Evolutionary conservation across 306 rosid species (phyloP), one percentile per base, ranked within the genome.

Genomic region (Cucumis melo): DNA sequence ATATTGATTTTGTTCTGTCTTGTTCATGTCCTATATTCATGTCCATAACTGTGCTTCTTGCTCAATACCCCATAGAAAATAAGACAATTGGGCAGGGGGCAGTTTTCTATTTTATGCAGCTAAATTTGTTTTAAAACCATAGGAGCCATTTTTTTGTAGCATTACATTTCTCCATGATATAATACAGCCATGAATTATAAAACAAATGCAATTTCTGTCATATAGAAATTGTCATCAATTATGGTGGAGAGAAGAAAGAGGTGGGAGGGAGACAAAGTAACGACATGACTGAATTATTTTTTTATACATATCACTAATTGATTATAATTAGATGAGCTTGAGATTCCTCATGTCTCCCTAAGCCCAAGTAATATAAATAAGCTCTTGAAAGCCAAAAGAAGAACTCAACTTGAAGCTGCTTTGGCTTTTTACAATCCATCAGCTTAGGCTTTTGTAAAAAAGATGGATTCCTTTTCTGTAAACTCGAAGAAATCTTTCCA

Each of bases 231-330:
- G 2, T 5, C 54, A 66, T 66, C 8, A 66, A 66, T 66, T 11
- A 41, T 66, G 73, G 71, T 64, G 23, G 24, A 36, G 48, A 64
- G 36, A 64, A 20, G 46, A 73, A 59, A 44, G 38, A 29, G 48
- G 38, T 74, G 48, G 75, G 73, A 16, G 68, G 79, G 79, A 62
- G 77, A 73, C 83, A 64, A 5, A 16, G 78, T 80, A 56, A 38
- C 44, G 65, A 73, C 81, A 77, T 32, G 8, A 61, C 48, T 56
- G 21, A 62, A 4, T 12, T 39, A 65, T 8, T 27, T 77, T n/a
- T 29, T 44, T 36, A 3, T 76, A 10, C 3, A 20, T 65, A 70
- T 71, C 57, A 44, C 66, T 42, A 38, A 55, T 29, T 59, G 32
- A 76, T 58, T 46, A 48, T 51, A 67, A 24, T 72, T 44, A 44